These are phyloP conservation scores for Trypanosoma caninum DNA, from an alignment of 208 protist species.

Conservation along the genomic window DNA sequence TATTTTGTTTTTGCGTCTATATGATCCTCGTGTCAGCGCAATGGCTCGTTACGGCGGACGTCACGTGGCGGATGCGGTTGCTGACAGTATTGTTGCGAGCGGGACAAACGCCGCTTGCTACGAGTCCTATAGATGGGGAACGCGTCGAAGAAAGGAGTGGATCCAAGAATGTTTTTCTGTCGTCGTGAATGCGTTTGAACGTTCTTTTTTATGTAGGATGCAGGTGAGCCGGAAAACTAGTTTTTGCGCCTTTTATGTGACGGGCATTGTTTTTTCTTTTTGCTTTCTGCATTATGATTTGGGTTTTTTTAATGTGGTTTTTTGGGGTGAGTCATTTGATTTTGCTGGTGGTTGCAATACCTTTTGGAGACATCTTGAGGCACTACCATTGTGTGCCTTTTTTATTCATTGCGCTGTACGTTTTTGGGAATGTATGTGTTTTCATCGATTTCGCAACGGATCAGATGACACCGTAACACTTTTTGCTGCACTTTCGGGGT, in stretches of 20 bases:
- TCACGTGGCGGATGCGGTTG: background rate
- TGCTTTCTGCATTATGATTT: constrained; percentile 3
- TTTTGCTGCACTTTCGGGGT: constrained; percentile 65
- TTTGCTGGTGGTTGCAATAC: too few species aligned
- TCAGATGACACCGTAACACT: constrained; percentile 51
- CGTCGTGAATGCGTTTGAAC: constrained; percentile 2
- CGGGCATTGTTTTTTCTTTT: constrained; percentile 27
- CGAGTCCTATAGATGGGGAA: too few species aligned
- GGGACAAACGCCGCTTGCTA: too few species aligned
- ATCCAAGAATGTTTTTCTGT: background rate
- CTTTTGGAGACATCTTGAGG: constrained; percentile 4
- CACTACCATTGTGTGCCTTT: constrained; percentile 45
- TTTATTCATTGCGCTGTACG: constrained; percentile 59
- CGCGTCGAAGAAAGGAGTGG: background rate
- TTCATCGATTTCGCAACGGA: constrained; percentile 45
- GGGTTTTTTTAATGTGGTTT: background rate
- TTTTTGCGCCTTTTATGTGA: constrained; percentile 56
- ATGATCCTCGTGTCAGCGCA: constrained; percentile 23
- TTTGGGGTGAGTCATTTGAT: background rate
- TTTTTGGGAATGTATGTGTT: constrained; percentile 49
- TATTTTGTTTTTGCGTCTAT: constrained; percentile 35
- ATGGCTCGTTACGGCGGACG: constrained; percentile 53
- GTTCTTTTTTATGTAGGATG: constrained; percentile 22
- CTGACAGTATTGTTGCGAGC: background rate
- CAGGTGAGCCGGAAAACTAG: constrained; percentile 31